A percentile compares a stretch with the other conserved stretches of the same genome.
Evolutionary conservation across 2,329 filamentous ascomycete species (phyloP).

Genomic region (Ophiocordyceps robertsii): DNA sequence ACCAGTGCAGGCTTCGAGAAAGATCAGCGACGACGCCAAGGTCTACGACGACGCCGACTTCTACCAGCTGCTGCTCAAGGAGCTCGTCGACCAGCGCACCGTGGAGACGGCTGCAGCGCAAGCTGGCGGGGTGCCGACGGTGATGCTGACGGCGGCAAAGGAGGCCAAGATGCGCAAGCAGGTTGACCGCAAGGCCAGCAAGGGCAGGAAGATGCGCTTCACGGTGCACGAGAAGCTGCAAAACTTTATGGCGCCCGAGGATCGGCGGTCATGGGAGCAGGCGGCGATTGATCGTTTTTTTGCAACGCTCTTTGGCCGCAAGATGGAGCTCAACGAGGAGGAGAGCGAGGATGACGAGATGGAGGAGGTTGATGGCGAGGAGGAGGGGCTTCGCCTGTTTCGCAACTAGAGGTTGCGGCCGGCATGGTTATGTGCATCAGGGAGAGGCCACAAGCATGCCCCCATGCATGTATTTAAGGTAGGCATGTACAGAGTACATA

Average conservation of each 20-base stretch:
- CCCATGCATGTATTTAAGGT: no score
- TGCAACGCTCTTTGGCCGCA: slow-evolving; percentile 60
- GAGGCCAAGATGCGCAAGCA: slow-evolving; percentile 70
- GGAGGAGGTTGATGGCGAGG: slow-evolving; percentile 38
- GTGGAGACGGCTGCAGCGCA: slow-evolving; percentile 45
- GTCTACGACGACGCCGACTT: slow-evolving; percentile 94
- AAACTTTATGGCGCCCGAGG: slow-evolving; percentile 94
- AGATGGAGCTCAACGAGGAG: slow-evolving; percentile 50
- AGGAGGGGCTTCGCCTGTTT: slow-evolving; percentile 40
- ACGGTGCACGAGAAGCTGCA: slow-evolving; percentile 94
- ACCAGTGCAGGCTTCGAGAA: slow-evolving; percentile 49
- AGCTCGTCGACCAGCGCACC: slow-evolving; percentile 81
- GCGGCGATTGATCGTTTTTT: slow-evolving; percentile 68
- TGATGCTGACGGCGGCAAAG: slow-evolving; percentile 54
- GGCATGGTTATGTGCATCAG: neutral
- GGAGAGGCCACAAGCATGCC: neutral
- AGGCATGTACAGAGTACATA: no score
- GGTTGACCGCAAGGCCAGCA: slow-evolving; percentile 88
- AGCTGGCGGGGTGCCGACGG: slow-evolving; percentile 32
- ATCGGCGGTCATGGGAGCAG: slow-evolving; percentile 67
- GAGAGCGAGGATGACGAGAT: slow-evolving; percentile 36
- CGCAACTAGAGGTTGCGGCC: slow-evolving; percentile 17
- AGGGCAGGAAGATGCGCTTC: slow-evolving; percentile 86
- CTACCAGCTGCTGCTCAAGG: slow-evolving; percentile 84
- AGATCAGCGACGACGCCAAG: slow-evolving; percentile 40